Percentiles rank a stretch among this genome's conserved stretches.
These are phyloP conservation scores for Lichtheimia ramosa DNA, from an alignment of 371 early-diverging fungal genomes.

Conservation along the genomic window DNA sequence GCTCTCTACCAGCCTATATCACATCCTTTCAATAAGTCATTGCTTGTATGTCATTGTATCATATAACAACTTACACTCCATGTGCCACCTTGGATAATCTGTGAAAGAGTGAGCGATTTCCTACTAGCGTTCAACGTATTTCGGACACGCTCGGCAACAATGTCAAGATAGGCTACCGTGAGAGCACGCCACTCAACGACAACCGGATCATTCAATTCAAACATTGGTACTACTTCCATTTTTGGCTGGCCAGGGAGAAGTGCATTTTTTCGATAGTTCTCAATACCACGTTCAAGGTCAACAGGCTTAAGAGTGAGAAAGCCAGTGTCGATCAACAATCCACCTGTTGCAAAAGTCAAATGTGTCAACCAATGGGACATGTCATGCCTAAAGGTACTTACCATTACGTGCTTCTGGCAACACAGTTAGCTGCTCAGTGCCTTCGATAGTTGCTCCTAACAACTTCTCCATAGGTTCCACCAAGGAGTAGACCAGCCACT, in stretches of 20 bases:
- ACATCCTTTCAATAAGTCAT: background rate
- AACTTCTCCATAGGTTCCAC: conserved; percentile 80
- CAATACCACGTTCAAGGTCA: conserved; percentile 45
- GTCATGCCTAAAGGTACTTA: conserved; percentile 9
- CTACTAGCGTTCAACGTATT: conserved; percentile 57
- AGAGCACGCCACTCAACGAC: conserved; percentile 92
- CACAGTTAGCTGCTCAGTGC: conserved; percentile 78
- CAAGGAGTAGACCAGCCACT: conserved; percentile 93
- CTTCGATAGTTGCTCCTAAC: conserved; percentile 63
- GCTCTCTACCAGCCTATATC: conserved; percentile 83
- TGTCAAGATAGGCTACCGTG: conserved; percentile 85
- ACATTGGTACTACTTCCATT: conserved; percentile 62
- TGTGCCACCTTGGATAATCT: conserved; percentile 88
- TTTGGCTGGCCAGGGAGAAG: conserved; percentile 43
- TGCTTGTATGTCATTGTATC: background rate
- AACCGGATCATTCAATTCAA: conserved; percentile 79
- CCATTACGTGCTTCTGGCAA: conserved; percentile 93
- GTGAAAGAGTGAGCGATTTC: conserved; percentile 70
- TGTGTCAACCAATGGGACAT: too few relatives aligned
- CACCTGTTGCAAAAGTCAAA: conserved; percentile 16
- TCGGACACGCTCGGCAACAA: conserved; percentile 69
- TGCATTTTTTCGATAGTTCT: conserved; percentile 43
- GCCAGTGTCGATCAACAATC: conserved; percentile 46
- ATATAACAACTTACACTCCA: conserved; percentile 61
- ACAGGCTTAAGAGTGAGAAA: conserved; percentile 37